Percentiles rank a stretch among this genome's conserved stretches.
Conservation (phyloP, 2,329 filamentous ascomycete species). For the Hirsutella thompsonii region DNA sequence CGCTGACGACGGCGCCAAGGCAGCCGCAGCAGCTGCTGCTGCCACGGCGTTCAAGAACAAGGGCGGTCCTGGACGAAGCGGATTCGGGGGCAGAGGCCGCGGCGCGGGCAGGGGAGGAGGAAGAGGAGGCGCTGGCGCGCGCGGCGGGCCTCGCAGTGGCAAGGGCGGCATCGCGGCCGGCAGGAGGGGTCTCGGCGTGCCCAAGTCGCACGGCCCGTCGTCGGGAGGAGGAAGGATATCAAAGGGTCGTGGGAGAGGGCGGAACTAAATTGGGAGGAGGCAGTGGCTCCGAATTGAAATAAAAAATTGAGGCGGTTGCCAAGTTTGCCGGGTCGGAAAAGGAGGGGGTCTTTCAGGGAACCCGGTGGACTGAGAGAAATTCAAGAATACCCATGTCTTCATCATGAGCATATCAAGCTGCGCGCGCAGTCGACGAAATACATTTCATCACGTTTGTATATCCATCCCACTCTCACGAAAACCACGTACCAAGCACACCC, state of each 20-base stretch:
- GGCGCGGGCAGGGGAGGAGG: not conserved
- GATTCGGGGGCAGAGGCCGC: not conserved
- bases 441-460: too few relatives aligned
- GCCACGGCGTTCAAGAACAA: slow-evolving; percentile 10
- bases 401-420: not conserved
- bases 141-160: slow-evolving; percentile 26
- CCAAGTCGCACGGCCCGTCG: slow-evolving; percentile 31
- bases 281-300: not conserved
- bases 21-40: slow-evolving; percentile 20
- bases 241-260: slow-evolving; percentile 21
- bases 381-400: not conserved
- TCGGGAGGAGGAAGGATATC: slow-evolving; percentile 20
- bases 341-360: too few relatives aligned
- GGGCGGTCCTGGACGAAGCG: not conserved
- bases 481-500: too few relatives aligned
- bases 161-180: slow-evolving; percentile 33
- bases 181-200: slow-evolving; percentile 35
- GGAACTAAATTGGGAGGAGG: slow-evolving; percentile 9
- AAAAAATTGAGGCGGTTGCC: too few relatives aligned
- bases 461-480: too few relatives aligned
- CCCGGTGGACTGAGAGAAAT: not conserved
- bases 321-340: too few relatives aligned
- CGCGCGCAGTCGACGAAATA: not conserved
- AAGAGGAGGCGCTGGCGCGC: slow-evolving; percentile 12
- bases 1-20: slow-evolving; percentile 30